phyloP scores from a whole-genome alignment of 2,329 filamentous ascomycete genomes.

The Neonectria faginata region DNA sequence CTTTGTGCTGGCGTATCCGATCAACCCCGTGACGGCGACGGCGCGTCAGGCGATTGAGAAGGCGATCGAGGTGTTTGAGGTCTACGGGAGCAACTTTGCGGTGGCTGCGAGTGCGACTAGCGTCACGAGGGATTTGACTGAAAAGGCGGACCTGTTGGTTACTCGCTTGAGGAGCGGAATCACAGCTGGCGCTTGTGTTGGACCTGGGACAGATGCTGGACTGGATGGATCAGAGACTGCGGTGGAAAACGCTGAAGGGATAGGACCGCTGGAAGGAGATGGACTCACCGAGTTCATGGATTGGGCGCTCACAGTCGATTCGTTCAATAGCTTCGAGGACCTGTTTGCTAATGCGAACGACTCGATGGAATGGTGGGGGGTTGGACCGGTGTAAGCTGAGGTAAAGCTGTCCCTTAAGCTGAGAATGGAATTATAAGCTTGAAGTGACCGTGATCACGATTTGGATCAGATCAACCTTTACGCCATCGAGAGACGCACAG shows the following conservation, averaged over 20 bases:
- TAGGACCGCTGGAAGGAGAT: constrained; percentile 16
- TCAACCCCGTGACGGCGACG: constrained; percentile 39
- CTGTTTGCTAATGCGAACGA: constrained; percentile 35
- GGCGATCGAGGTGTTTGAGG: constrained; percentile 53
- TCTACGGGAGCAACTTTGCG: constrained; percentile 55
- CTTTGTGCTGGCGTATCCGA: constrained; percentile 49
- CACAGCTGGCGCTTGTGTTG: constrained; percentile 10
- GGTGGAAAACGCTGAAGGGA: background rate
- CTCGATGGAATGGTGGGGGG: constrained; percentile 21
- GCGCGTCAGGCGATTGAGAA: constrained; percentile 49
- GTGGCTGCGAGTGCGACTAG: constrained; percentile 53
- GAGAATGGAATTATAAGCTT: background rate
- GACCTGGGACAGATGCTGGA: background rate
- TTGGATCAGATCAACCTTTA: background rate
- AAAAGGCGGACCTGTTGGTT: constrained; percentile 39
- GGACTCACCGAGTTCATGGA: constrained; percentile 44
- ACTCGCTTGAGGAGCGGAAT: constrained; percentile 25
- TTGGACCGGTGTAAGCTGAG: background rate
- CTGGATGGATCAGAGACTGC: background rate
- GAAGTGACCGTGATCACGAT: background rate
- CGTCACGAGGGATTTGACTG: constrained; percentile 48
- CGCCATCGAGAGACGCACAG: background rate
- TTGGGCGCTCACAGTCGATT: constrained; percentile 45
- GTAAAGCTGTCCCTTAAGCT: background rate
- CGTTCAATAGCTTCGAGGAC: constrained; percentile 43